A percentile compares a stretch with the other conserved stretches of the same genome.
Evolutionary conservation across 2,329 filamentous ascomycete species (phyloP).

Genomic region (Geoglossum cookeanum): DNA sequence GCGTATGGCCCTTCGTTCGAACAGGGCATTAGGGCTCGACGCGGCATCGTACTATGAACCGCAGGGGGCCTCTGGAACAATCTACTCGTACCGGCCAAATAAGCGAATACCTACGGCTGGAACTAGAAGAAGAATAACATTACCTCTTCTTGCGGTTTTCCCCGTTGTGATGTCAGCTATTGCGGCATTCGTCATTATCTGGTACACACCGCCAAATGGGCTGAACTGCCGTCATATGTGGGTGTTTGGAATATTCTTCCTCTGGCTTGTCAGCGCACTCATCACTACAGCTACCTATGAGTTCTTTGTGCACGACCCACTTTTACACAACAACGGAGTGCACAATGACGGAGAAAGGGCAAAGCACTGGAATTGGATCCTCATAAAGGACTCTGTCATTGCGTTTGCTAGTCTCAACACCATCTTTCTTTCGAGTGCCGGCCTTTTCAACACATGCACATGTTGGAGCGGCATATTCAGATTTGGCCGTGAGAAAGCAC

Average conservation of each 20-base stretch:
- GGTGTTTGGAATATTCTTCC: slow-evolving; percentile 7
- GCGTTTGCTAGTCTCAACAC: slow-evolving; percentile 9
- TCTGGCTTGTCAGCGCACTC: slow-evolving; percentile 7
- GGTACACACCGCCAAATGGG: slow-evolving; percentile 9
- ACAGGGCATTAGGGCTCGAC: too few relatives aligned
- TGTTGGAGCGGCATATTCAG: slow-evolving; percentile 10
- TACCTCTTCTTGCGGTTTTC: neutral
- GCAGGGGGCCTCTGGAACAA: too few relatives aligned
- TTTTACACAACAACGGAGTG: too few relatives aligned
- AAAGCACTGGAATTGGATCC: slow-evolving; percentile 3
- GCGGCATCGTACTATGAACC: too few relatives aligned
- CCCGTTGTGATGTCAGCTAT: neutral
- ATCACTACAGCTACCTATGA: neutral
- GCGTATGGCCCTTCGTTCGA: too few relatives aligned
- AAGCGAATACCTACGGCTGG: too few relatives aligned
- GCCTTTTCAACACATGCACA: slow-evolving; percentile 11
- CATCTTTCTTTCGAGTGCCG: slow-evolving; percentile 10
- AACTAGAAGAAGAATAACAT: neutral
- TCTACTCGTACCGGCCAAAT: neutral
- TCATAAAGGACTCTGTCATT: slow-evolving; percentile 11
- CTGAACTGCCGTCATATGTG: slow-evolving; percentile 12
- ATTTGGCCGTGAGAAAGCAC: neutral
- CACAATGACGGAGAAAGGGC: too few relatives aligned
- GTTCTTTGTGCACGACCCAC: neutral
- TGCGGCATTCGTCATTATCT: slow-evolving; percentile 7